Evolutionary conservation across 345 rosid genomes (phyloP).

Genomic region (Pistacia atlantica): DNA sequence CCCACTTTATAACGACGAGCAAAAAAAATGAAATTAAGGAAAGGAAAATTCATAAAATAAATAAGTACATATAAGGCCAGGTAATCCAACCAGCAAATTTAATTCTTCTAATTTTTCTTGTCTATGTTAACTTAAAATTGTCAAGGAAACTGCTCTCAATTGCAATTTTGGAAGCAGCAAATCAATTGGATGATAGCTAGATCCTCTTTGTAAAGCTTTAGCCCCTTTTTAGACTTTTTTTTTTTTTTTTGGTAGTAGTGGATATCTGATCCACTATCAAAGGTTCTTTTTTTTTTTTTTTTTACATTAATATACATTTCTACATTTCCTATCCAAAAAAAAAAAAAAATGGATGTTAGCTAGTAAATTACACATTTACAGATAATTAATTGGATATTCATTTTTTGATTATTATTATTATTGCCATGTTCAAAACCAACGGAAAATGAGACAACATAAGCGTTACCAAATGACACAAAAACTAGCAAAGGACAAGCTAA

Average conservation of each 20-base stretch:
- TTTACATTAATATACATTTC: neutral
- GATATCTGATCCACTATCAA: too few species aligned
- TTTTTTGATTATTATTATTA: neutral
- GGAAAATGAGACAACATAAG: neutral
- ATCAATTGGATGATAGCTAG: too few species aligned
- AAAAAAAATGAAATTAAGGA: neutral
- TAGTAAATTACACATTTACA: too few species aligned
- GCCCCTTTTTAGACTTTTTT: too few species aligned
- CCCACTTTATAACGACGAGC: constrained; percentile 60
- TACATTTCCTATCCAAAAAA: neutral
- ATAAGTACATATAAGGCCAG: neutral
- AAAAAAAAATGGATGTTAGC: neutral
- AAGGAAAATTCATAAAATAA: too few species aligned
- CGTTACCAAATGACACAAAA: neutral
- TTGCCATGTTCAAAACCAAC: neutral
- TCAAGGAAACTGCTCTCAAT: too few species aligned
- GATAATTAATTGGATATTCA: neutral
- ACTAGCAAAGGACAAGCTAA: too few species aligned
- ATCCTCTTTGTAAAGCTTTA: too few species aligned
- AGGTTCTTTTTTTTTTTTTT: neutral
- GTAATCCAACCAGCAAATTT: too few species aligned
- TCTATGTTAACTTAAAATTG: too few species aligned
- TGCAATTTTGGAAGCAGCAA: too few species aligned
- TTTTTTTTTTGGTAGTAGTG: too few species aligned
- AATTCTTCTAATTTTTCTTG: neutral